A percentile compares a stretch with the other conserved stretches of the same genome.
phyloP scores from a whole-genome alignment of 176 grass and related monocot species.

The Guadua angustifolia region DNA sequence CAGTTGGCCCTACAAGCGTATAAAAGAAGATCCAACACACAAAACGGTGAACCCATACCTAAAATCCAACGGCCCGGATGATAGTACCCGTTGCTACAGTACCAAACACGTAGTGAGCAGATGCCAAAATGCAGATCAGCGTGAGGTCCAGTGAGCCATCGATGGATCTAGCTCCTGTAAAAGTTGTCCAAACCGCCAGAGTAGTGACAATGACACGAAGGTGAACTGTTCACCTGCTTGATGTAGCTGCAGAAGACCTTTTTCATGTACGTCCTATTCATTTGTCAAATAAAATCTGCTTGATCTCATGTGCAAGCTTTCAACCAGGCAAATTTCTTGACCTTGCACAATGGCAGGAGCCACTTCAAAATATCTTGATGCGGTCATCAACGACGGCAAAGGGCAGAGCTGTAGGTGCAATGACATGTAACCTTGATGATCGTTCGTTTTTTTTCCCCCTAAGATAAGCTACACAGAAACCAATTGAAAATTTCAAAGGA shows the following conservation, averaged over 20 bases:
- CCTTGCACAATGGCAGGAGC: not conserved
- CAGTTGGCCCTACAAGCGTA: no score
- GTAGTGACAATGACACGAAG: not conserved
- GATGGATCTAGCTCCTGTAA: conserved; percentile 4
- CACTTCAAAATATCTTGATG: not conserved
- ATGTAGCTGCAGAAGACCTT: not conserved
- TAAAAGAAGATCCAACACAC: no score
- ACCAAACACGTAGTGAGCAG: no score
- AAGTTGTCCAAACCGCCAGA: not conserved
- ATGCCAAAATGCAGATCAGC: not conserved
- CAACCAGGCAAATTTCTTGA: not conserved
- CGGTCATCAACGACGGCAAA: not conserved
- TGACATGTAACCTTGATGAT: no score
- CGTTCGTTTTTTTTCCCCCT: no score
- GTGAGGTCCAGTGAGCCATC: not conserved
- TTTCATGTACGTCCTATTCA: not conserved
- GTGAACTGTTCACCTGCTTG: not conserved
- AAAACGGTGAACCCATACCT: no score
- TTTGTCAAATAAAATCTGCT: not conserved
- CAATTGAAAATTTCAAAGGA: not conserved
- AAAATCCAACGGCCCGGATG: no score
- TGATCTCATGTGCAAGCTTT: not conserved
- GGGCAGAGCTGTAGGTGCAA: not conserved
- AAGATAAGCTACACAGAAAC: not conserved
- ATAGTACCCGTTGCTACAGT: no score